Evolutionary conservation across 441 rosid genomes (phyloP).

Genomic region (Breynia disticha): DNA sequence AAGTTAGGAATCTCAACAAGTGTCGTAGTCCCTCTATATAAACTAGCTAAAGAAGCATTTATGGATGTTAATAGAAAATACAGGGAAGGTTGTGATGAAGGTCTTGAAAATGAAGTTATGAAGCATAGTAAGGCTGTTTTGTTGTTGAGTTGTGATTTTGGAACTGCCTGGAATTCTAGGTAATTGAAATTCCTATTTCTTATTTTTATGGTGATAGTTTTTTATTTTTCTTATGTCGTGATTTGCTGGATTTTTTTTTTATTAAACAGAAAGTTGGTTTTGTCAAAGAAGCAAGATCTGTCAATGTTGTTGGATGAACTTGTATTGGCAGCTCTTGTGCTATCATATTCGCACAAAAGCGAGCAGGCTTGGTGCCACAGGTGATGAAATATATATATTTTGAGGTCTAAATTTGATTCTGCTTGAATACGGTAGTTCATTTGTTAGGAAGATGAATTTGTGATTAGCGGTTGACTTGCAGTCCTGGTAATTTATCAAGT

Average conservation of each 20-base stretch:
- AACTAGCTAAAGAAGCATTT: slow-evolving; percentile 48
- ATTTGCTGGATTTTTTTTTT: neutral
- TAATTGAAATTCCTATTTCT: slow-evolving; percentile 10
- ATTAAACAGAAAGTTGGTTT: slow-evolving; percentile 53
- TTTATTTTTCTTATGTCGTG: neutral
- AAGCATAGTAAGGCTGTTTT: slow-evolving; percentile 67
- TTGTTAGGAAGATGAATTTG: too few relatives aligned
- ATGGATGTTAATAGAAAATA: slow-evolving; percentile 31
- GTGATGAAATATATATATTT: slow-evolving; percentile 17
- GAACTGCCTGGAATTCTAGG: slow-evolving; percentile 94
- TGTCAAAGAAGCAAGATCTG: slow-evolving; percentile 37
- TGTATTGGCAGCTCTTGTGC: slow-evolving; percentile 59
- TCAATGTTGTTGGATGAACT: slow-evolving; percentile 60
- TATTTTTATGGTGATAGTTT: too few relatives aligned
- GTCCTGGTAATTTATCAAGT: too few relatives aligned
- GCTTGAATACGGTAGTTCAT: neutral
- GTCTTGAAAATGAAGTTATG: slow-evolving; percentile 42
- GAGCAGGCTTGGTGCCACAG: slow-evolving; percentile 95
- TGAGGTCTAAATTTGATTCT: neutral
- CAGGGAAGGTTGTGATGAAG: slow-evolving; percentile 19
- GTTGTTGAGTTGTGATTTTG: slow-evolving; percentile 76
- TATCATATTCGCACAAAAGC: slow-evolving; percentile 79
- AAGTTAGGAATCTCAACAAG: slow-evolving; percentile 73
- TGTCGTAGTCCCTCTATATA: slow-evolving; percentile 46
- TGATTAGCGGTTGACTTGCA: too few relatives aligned